Evolutionary conservation across 331 rosid genomes (phyloP), one percentile per base, ranked within the genome.

Genomic region (Cydonia oblonga): DNA sequence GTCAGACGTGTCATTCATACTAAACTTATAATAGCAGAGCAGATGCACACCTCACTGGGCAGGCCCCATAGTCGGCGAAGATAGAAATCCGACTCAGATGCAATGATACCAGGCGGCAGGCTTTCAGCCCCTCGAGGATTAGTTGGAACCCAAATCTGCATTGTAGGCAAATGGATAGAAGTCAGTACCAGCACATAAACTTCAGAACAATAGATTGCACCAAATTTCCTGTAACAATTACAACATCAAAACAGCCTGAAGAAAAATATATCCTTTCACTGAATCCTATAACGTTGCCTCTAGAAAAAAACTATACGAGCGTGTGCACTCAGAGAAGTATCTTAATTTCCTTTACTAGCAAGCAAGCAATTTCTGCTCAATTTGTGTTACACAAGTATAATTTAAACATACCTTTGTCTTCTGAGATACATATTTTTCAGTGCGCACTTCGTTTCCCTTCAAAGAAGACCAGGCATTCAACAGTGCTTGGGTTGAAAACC

Each of bases 41-140:
- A 75, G 73, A 73, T 42, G 56, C 84, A 66, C 64, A 89, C 98
- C 96, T 90, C 84, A 71, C 73, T 54, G 49, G 96, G 97, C 35
- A 68, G 76, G 58, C 98, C 98, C 96, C 95, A 93, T 54, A 93
- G 78, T 64, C 95, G 86, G 46, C 84, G 98, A 54, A 86, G 89
- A 82, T 83, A 90, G 7, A 83, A 78, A 86, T 93, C 98, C 1
- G 98, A 90, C 70, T 90, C 81, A 52, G 97, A 73, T 72, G 74
- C 87, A 20, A 89, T 6, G 68, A 93, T 87, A 40, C 86, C 87
- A 24, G 96, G 96, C 2, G 98, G 86, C 53, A 93, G 73, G 71
- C 90, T 90, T 77, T 93, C 96, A 72, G 96, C 93, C 16, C 98
- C 98, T 56, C 76, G 81, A 73, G 98, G 98, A 82, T 93, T 93